phyloP scores from a whole-genome alignment of 2,329 filamentous ascomycete species.

The Pestalotiopsis sp. region DNA sequence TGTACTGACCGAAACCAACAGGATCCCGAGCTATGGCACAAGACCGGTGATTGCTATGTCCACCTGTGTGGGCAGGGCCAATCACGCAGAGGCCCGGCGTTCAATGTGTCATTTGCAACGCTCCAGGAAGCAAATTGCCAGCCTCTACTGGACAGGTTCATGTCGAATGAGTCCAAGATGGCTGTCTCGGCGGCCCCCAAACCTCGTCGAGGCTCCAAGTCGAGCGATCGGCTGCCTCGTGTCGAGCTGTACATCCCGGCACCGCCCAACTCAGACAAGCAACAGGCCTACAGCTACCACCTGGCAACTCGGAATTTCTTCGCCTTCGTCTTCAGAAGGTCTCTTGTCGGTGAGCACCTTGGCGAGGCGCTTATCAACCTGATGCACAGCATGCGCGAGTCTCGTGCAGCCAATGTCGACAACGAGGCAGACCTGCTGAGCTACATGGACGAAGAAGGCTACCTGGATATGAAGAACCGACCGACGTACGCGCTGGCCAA shows the following conservation, averaged over 20 bases:
- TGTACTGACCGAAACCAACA: conserved; percentile 34
- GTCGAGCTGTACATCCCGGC: conserved; percentile 72
- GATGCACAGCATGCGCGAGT: conserved; percentile 66
- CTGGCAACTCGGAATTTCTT: conserved; percentile 75
- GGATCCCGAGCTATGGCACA: conserved; percentile 74
- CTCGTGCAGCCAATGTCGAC: conserved; percentile 54
- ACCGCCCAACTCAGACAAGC: conserved; percentile 53
- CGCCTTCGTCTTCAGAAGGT: conserved; percentile 67
- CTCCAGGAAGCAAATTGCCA: conserved; percentile 62
- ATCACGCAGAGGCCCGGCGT: conserved; percentile 67
- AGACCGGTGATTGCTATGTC: conserved; percentile 69
- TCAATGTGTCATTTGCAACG: conserved; percentile 63
- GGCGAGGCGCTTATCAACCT: conserved; percentile 66
- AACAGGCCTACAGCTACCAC: conserved; percentile 64
- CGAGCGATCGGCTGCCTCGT: conserved; percentile 39
- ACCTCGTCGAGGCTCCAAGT: conserved; percentile 21
- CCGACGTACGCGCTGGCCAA: conserved; percentile 70
- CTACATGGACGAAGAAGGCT: conserved; percentile 72
- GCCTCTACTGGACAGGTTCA: conserved; percentile 59
- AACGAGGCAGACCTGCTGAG: conserved; percentile 63
- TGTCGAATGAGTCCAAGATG: conserved; percentile 35
- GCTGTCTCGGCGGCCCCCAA: conserved; percentile 28
- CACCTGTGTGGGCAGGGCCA: conserved; percentile 69
- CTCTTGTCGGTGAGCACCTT: conserved; percentile 69
- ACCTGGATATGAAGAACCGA: conserved; percentile 66